Base-by-base conservation (phyloP, 2,329 filamentous ascomycete species). In the Paecilomyces formosus region DNA sequence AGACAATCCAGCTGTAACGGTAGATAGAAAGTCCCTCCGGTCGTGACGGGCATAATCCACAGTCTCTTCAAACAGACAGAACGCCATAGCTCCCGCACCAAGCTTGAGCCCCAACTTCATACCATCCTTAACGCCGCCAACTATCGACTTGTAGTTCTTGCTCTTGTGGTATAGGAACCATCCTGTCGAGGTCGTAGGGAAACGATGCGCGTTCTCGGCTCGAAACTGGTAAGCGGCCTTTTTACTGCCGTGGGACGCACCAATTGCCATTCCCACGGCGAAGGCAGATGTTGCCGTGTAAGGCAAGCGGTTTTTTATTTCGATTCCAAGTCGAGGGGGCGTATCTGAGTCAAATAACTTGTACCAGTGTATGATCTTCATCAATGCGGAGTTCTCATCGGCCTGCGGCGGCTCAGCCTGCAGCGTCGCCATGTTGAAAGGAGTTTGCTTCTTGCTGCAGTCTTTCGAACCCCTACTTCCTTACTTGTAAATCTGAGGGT, bases 141-240 rank as follows among this genome's bases (percentile, higher is more conserved):
- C 82, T 67, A 90, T 87, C 55, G 88, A 83, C 67, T 91, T 86
- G 78, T 99, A 97, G 75, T 96, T 97, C 76, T 97, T 97, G 71
- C 86, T 90, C 77, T 97, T 97, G 79, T 97, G 93, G 75, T 99
- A 99, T n/a, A 97, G 84, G 72, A 93, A 99, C 94, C 94, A 99
- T 18, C 92, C 93, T 1, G 87, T 85, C 26, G 90, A 87, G 1
- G 87, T 87, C 3, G 85, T 86, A 21, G 94, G 94, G 62, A 97
- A 85, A 64, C 93, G 89, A 79, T 99, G 94, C 0, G 94, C 92
- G 71, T 99, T 96, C 76, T 99, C 94, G 60, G 94, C 94, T 57
- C 93, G 88, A 78, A 97, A 99, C 45, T 89, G 88, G 59, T 96
- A 81, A 55, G 89, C 87, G 0, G 90, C 85, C 70, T 83, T 86